Base-by-base conservation (phyloP, 352 stramenopile genomes). In the Phytophthora vignae region DNA sequence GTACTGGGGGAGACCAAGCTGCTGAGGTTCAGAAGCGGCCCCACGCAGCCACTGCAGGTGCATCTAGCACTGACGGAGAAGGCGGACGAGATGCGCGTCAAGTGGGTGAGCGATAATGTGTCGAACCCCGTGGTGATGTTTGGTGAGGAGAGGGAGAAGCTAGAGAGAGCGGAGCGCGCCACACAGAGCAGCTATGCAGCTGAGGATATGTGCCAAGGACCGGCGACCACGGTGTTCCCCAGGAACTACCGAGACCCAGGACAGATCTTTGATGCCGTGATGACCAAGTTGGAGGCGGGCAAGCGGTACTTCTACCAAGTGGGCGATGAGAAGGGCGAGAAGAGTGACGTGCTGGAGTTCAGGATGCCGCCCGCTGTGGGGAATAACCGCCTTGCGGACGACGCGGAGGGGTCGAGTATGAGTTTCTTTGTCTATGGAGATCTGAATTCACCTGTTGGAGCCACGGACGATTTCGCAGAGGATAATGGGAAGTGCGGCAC, bases 361-460 rank as follows among this genome's bases (percentile, higher is more conserved):
- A 59, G 58, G 3, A 68, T 82, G 68, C 71, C 74, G 14, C 72
- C 74, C 22, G 54, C 62, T 9, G 27, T 55, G 10, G 78, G 78
- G 19, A 67, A 36, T 54, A 74, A 77, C 22, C 76, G 29, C 5
- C 44, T 61, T 3, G 55, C 46, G 44, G 31, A 33, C 4, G 69
- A 67, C 58, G 64, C 15, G 79, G 48, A 63, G 21, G 67, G 61
- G 25, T 67, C 60, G 9, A 81, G 71, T 27, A 82, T 90, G 68
- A 87, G 79, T 17, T 96, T 91, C 49, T 79, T 96, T 49, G 87
- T 92, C 12, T 92, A 90, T 57, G 90, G 77, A 33, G 88, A 96
- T 73, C 72, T 95, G 67, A 91, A 81, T 42, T 64, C 67, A 2
- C 73, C 81, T 0, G 59, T 70, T 0, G 40, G 64, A 17, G 63